phyloP scores from a whole-genome alignment of 106 monocot species.

The Dendrobium officinale region DNA sequence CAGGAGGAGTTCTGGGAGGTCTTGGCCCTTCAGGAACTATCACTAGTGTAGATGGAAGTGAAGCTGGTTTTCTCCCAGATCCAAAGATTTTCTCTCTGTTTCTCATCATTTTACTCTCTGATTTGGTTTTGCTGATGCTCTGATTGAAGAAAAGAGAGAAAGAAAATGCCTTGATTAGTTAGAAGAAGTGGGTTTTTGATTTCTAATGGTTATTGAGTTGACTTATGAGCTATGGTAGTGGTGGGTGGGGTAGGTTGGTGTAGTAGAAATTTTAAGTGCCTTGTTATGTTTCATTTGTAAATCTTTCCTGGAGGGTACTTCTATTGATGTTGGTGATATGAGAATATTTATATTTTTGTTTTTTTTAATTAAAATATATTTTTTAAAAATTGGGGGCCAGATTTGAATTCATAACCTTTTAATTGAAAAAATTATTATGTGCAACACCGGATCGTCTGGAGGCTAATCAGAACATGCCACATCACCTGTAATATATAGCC shows the following conservation, averaged over 20 bases:
- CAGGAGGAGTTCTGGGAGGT: conserved; percentile 11
- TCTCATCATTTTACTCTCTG: background rate
- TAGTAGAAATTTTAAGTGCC: background rate
- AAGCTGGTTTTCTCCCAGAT: conserved; percentile 1
- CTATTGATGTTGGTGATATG: background rate
- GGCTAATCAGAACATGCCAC: too few relatives aligned
- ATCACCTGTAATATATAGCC: too few relatives aligned
- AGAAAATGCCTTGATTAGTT: too few relatives aligned
- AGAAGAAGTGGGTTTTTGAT: background rate
- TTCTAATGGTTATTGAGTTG: background rate
- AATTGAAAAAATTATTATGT: too few relatives aligned
- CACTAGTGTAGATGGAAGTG: conserved; percentile 8
- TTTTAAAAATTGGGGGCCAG: too few relatives aligned
- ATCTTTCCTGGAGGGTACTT: background rate
- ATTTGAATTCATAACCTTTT: too few relatives aligned
- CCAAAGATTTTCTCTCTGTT: background rate
- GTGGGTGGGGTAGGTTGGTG: background rate
- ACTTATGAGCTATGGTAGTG: background rate
- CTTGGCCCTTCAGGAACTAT: conserved; percentile 19
- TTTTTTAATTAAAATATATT: too few relatives aligned
- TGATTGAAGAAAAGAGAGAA: background rate
- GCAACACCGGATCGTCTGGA: too few relatives aligned
- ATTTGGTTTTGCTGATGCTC: background rate
- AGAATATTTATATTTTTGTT: too few relatives aligned
- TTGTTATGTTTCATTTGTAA: background rate